phyloP scores from a whole-genome alignment of 768 basidiomycete genomes.

The Lyophyllum semitale region DNA sequence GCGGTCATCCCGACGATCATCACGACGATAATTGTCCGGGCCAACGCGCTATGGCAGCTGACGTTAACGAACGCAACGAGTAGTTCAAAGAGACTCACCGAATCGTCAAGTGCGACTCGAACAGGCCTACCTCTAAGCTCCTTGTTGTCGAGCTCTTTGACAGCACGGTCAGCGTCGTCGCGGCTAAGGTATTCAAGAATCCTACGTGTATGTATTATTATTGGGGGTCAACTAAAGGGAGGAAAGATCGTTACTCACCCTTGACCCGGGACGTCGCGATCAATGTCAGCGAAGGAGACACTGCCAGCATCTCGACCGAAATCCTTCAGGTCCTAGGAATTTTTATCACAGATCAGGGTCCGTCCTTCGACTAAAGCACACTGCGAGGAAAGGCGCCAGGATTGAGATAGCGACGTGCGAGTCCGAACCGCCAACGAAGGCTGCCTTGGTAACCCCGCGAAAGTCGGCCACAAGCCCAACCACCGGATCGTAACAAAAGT shows the following conservation, averaged over 20 bases:
- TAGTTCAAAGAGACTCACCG: slow-evolving; percentile 39
- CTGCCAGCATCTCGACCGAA: slow-evolving; percentile 93
- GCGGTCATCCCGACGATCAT: slow-evolving; percentile 67
- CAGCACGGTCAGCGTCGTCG: slow-evolving; percentile 93
- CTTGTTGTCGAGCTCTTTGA: slow-evolving; percentile 81
- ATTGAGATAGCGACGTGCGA: slow-evolving; percentile 14
- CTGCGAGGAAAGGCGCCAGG: slow-evolving; percentile 21
- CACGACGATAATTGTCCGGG: slow-evolving; percentile 75
- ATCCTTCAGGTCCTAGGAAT: slow-evolving; percentile 91
- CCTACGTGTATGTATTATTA: slow-evolving; percentile 39
- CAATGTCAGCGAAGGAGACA: slow-evolving; percentile 94
- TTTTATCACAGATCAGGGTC: slow-evolving; percentile 46
- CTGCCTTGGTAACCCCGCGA: slow-evolving; percentile 8
- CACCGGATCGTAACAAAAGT: slow-evolving; percentile 15
- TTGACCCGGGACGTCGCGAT: slow-evolving; percentile 81
- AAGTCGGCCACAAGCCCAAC: slow-evolving; percentile 17
- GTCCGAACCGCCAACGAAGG: slow-evolving; percentile 8
- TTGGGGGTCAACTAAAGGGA: not conserved
- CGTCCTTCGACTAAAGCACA: slow-evolving; percentile 33
- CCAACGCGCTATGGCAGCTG: slow-evolving; percentile 54
- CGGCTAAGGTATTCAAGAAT: slow-evolving; percentile 88
- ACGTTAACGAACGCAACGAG: slow-evolving; percentile 3
- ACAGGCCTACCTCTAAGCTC: slow-evolving; percentile 86
- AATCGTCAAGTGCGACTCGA: slow-evolving; percentile 66
- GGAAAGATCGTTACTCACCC: slow-evolving; percentile 57